Percentiles rank a stretch among this genome's conserved stretches.
Evolutionary conservation across 164 flowering plant genomes (phyloP).

Genomic region (Taxillus chinensis): DNA sequence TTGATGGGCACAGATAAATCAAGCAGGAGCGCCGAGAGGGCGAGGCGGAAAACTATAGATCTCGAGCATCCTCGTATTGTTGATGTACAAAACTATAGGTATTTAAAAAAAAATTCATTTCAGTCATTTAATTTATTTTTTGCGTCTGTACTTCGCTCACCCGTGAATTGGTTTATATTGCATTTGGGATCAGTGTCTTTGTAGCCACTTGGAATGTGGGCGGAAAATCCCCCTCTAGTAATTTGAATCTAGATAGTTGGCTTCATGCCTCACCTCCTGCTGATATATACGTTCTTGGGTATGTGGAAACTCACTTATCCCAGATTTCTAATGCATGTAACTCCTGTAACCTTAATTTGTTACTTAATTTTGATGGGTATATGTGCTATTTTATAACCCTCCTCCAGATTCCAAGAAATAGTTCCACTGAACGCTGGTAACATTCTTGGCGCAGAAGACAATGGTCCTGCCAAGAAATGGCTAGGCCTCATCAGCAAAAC

Average conservation of each 20-base stretch:
- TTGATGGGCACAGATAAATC: constrained; percentile 38
- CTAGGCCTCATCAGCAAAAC: constrained; percentile 42
- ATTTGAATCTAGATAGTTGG: constrained; percentile 58
- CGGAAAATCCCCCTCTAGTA: constrained; percentile 56
- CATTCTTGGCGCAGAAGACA: constrained; percentile 62
- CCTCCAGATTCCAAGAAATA: constrained; percentile 58
- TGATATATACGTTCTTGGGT: constrained; percentile 75
- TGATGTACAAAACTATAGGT: constrained; percentile 63
- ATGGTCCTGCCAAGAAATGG: constrained; percentile 71
- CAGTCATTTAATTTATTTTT: neutral
- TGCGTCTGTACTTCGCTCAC: no score
- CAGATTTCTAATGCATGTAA: neutral
- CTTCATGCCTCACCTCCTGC: constrained; percentile 64
- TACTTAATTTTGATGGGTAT: no score
- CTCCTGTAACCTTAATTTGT: neutral
- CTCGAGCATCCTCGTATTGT: constrained; percentile 58
- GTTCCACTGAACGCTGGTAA: constrained; percentile 73
- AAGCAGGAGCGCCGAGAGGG: constrained; percentile 31
- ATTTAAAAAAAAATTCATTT: neutral
- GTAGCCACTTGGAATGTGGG: constrained; percentile 71
- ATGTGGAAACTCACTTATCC: constrained; percentile 5
- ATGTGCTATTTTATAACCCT: neutral
- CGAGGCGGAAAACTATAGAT: constrained; percentile 35
- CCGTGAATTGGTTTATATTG: no score
- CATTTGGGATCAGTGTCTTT: constrained; percentile 31